Evolutionary conservation across 352 stramenopile genomes (phyloP).

Genomic region (Elongisporangium prolatum): DNA sequence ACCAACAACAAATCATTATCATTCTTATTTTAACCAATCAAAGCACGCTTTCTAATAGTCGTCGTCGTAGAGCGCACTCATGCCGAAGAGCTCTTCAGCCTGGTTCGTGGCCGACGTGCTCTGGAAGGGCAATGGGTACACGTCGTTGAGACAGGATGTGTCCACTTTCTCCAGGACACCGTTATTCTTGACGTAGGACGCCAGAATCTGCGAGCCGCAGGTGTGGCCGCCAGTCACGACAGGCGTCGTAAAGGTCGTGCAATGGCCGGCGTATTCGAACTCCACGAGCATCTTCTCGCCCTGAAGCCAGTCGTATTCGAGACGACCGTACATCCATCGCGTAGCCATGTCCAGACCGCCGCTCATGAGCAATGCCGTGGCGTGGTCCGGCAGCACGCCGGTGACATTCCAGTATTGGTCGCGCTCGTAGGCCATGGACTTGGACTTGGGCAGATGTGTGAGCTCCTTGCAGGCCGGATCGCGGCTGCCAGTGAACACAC

Average conservation of each 20-base stretch:
- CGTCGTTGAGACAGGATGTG: conserved; percentile 59
- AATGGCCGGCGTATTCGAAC: conserved; percentile 67
- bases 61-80: conserved; percentile 32
- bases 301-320: conserved; percentile 42
- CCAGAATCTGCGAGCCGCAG: conserved; percentile 64
- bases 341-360: conserved; percentile 58
- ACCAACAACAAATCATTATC: background rate
- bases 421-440: conserved; percentile 42
- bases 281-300: conserved; percentile 60
- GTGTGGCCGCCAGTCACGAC: conserved; percentile 31
- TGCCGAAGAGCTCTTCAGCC: conserved; percentile 35
- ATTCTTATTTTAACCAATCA: conserved; percentile 3
- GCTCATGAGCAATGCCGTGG: conserved; percentile 48
- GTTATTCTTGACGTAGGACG: conserved; percentile 56
- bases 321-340: conserved; percentile 34
- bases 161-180: conserved; percentile 55
- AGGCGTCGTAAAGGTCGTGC: conserved; percentile 76
- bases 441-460: conserved; percentile 30
- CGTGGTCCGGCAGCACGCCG: conserved; percentile 28
- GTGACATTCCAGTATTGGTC: conserved; percentile 72
- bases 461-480: conserved; percentile 54
- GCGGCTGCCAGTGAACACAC: conserved; percentile 57
- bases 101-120: conserved; percentile 12
- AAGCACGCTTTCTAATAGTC: background rate
- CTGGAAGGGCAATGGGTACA: conserved; percentile 42